Conservation (phyloP, 306 rosid species). For the Rubus parviflorus region DNA sequence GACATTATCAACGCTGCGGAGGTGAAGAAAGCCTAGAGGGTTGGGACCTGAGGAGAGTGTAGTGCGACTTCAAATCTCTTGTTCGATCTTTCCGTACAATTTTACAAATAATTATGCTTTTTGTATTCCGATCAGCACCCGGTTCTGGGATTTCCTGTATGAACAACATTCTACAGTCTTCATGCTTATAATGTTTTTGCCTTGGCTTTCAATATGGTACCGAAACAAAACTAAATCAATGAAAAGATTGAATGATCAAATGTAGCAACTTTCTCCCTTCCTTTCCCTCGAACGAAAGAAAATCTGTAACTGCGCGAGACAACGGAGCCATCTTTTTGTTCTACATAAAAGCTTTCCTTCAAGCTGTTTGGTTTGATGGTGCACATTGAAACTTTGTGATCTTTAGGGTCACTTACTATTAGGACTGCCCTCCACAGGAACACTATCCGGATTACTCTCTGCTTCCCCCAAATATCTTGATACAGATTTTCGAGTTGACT, state of each 20-base stretch:
- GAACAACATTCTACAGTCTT: constrained; percentile 9
- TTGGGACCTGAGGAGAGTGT: neutral
- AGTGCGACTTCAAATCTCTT: constrained; percentile 18
- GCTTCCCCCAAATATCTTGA: neutral
- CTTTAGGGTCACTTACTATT: neutral
- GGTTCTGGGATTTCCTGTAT: constrained; percentile 16
- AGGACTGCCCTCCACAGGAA: neutral
- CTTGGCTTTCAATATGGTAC: neutral
- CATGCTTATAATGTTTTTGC: neutral
- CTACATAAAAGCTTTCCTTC: neutral
- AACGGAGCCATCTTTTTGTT: neutral
- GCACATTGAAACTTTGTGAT: neutral
- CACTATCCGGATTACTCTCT: neutral
- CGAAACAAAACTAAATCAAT: neutral
- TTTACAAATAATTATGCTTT: constrained; percentile 11
- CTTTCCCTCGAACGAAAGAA: neutral
- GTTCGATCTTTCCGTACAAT: constrained; percentile 16
- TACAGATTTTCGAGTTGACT: neutral
- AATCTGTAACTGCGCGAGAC: neutral
- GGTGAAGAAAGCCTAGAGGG: constrained; percentile 37
- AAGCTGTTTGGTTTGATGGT: neutral
- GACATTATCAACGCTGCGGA: constrained; percentile 45
- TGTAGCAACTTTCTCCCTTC: neutral
- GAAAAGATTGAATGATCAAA: neutral
- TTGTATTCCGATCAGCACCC: constrained; percentile 17